These are phyloP conservation scores for Metarhizium guizhouense DNA, from an alignment of 2,329 filamentous ascomycete genomes.

Conservation along the genomic window DNA sequence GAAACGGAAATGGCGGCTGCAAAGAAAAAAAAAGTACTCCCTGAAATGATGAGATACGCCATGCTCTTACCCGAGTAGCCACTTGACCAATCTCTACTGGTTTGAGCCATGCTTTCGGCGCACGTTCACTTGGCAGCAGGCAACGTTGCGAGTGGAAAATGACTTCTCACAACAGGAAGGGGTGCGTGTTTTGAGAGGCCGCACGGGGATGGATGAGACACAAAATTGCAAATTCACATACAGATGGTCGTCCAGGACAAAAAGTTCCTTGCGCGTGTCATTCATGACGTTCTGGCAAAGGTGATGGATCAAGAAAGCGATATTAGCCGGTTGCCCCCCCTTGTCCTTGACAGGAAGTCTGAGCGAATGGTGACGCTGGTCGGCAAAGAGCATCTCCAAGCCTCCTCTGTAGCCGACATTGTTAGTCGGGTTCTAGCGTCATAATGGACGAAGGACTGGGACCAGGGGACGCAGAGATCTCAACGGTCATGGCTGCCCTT, in stretches of 20 bases:
- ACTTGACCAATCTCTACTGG: neutral
- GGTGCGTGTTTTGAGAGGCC: neutral
- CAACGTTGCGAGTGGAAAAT: neutral
- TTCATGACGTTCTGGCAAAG: slow-evolving; percentile 78
- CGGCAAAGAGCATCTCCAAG: slow-evolving; percentile 86
- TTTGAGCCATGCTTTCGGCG: neutral
- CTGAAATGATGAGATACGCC: no score
- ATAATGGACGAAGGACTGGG: neutral
- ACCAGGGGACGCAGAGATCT: neutral
- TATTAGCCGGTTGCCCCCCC: slow-evolving; percentile 52
- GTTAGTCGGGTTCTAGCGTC: neutral
- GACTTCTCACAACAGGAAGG: neutral
- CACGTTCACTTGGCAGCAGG: neutral
- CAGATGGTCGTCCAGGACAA: slow-evolving; percentile 82
- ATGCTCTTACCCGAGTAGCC: neutral
- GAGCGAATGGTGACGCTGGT: slow-evolving; percentile 66
- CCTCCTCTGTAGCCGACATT: slow-evolving; percentile 56
- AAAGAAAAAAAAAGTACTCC: no score
- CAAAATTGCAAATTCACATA: slow-evolving; percentile 41
- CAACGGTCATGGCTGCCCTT: neutral
- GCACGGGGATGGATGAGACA: neutral
- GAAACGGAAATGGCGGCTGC: neutral
- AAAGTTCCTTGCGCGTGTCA: slow-evolving; percentile 77
- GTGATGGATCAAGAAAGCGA: slow-evolving; percentile 69
- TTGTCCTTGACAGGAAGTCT: slow-evolving; percentile 55